Base-by-base conservation (phyloP, 352 stramenopile species). In the Phytopythium oedochilum region DNA sequence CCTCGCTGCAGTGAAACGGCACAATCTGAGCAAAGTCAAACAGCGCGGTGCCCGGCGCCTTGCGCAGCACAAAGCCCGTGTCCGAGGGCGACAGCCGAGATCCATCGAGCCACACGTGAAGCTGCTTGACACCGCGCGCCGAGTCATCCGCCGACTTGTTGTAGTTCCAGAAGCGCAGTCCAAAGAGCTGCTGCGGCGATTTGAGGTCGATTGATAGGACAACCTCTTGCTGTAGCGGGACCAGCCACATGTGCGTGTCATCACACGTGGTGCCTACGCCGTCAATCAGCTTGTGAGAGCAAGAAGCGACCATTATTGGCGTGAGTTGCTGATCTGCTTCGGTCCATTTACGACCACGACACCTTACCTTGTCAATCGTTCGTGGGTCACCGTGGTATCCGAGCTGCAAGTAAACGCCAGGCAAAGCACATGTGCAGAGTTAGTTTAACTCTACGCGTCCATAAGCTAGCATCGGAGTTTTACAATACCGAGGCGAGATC, bases 231-330 rank as follows among this genome's bases (percentile, higher is more conserved):
- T 73, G 67, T 9, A 89, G 75, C 1, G 90, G 90, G 25, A 95
- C 71, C 1, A 97, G 73, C 90, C 90, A 97, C 75, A 92, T 89
- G 63, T 97, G 89, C 10, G 83, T 77, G 57, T 97, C 90, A 29
- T 97, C 87, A 45, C 72, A 94, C 4, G 88, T 97, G 25, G 66
- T 72, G 9, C 81, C 74, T 9, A 89, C 62, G 2, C 87, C 86
- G 57, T 97, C 89, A 10, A 97, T 61, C 12, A 97, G 60, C 80
- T 92, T 20, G 15, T 9, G 10, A 38, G 23, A 31, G 4, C 20
- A 35, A 34, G 28, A 35, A 25, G 12, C 1, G 59, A 5, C 0
- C 32, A 18, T 12, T 15, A 11, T 61, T 23, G 26, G 42, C 42
- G 34, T 50, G 39, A 40, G n/a, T n/a, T n/a, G n/a, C n/a, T 4